Conservation (phyloP, 169 alveolate genomes). For the Cryptosporidium parvum region DNA sequence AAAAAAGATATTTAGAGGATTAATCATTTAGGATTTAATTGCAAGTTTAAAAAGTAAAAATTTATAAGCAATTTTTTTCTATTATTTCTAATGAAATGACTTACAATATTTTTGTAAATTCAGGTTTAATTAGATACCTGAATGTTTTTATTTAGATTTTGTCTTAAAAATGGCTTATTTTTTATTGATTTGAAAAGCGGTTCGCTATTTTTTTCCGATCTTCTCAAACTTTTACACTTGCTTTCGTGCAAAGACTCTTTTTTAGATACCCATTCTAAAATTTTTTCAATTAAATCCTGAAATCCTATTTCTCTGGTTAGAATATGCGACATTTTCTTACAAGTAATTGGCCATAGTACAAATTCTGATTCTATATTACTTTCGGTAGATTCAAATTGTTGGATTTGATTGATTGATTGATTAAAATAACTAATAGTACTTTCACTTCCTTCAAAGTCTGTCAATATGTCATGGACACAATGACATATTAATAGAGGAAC, state of each 20-base stretch:
- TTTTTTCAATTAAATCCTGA: conserved; percentile 30
- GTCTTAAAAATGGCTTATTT: not conserved
- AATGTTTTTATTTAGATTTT: not conserved
- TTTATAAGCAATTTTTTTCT: not conserved
- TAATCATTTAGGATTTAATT: too few species aligned
- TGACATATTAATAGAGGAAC: conserved; percentile 63
- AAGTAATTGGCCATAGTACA: conserved; percentile 62
- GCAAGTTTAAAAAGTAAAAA: too few species aligned
- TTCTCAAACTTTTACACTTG: not conserved
- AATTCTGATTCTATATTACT: conserved; percentile 6
- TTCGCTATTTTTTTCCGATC: not conserved
- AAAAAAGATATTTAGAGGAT: too few species aligned
- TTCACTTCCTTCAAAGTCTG: conserved; percentile 71
- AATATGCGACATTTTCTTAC: conserved; percentile 66
- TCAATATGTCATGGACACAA: conserved; percentile 65
- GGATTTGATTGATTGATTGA: not conserved
- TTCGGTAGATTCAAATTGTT: not conserved
- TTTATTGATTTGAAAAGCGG: conserved; percentile 22
- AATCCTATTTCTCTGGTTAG: conserved; percentile 64
- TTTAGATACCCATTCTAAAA: conserved; percentile 43
- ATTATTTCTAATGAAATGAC: too few species aligned
- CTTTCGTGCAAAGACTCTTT: conserved; percentile 27
- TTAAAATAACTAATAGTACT: conserved; percentile 10
- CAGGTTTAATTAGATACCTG: not conserved
- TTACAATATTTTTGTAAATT: too few species aligned